Evolutionary conservation across 345 rosid species (phyloP), one percentile per base, ranked within the genome.

Genomic region (Lepidium sativum): DNA sequence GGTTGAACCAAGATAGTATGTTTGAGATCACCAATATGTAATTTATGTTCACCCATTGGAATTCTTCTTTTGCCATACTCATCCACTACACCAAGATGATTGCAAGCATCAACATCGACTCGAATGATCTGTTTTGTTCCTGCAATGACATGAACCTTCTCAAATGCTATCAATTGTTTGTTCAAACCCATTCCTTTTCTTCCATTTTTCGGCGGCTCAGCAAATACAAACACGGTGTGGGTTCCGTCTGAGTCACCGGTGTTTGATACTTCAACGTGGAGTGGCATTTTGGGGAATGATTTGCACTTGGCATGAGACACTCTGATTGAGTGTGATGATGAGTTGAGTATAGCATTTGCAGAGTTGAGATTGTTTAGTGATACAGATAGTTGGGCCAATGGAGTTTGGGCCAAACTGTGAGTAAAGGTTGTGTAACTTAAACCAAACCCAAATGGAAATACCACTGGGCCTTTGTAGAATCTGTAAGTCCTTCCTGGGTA

Each of bases 401-500:
- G 87, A 32, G 73, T 82, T 55, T 59, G 65, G 37, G 76, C 77
- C 1, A 88, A 67, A 23, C 75, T 61, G 58, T 83, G 85, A 4
- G 77, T 35, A 39, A 78, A 88, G 1, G 61, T 65, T 8, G 97
- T 74, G 80, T 84, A 94, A 68, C 88, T 84, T 72, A 86, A 8
- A 50, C 97, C 99, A 23, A 83, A 75, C 3, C 96, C 97, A 44
- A 86, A 94, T 21, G 96, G 92, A 73, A 65, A 94, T 1, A 94
- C 91, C 6, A 86, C 96, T 1, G 94, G 88, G 8, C 99, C 99
- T 64, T 81, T 94, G 76, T 90, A 94, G 81, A 94, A 94, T 50
- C 99, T 75, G 63, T 85, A 94, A 10, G 97, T 90, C 40, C 97
- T 82, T 48, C 99, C 99, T 0, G 99, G 99, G 72, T 94, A 90